Evolutionary conservation across 1,139 yeast genomes (phyloP), one percentile per base, ranked within the genome.

Genomic region (Geotrichum australiense): DNA sequence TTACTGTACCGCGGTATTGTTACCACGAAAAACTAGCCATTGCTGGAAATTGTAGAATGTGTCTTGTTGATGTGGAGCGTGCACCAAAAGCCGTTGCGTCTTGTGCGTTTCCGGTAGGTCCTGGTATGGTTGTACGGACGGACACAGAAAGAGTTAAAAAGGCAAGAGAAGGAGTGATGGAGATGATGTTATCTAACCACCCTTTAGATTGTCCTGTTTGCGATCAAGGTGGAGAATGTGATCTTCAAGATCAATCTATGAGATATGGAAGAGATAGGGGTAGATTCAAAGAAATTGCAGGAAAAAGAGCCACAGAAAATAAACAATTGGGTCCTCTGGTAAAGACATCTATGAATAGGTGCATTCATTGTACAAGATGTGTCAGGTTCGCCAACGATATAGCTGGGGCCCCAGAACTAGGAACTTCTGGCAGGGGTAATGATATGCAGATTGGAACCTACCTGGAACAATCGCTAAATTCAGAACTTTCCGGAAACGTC

Each of bases 11-110:
- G 36, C 76, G 95, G 55, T 85, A 85, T 69, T 85, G 95, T 67
- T 85, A 82, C 70, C 95, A 85, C 64, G 95, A 85, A 57, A 84
- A 85, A 65, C 73, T 85, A 54, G 91, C 94, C 32, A 75, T 85
- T 60, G 95, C 95, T n/a, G 95, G 95, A 62, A 85, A 84, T 67
- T 85, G 95, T 65, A 80, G 95, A 66, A 85, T 85, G 95, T 85
- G 95, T 64, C 74, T 85, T 39, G 95, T 85, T 41, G 95, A 85
- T 57, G 84, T 85, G 44, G 95, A 85, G 64, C 77, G 84, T 62
- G 86, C 91, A 59, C 94, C 94, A 43, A 85, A 85, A 64, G 79
- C 87, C 58, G 84, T 84, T 52, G 94, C 95, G 5, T 82, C 93
- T 11, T 85, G 95, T 69, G 91, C 94, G 41, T 80, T 81, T 78